Evolutionary conservation across 805 yeast genomes (phyloP).

Genomic region (Saturnispora sanitii): DNA sequence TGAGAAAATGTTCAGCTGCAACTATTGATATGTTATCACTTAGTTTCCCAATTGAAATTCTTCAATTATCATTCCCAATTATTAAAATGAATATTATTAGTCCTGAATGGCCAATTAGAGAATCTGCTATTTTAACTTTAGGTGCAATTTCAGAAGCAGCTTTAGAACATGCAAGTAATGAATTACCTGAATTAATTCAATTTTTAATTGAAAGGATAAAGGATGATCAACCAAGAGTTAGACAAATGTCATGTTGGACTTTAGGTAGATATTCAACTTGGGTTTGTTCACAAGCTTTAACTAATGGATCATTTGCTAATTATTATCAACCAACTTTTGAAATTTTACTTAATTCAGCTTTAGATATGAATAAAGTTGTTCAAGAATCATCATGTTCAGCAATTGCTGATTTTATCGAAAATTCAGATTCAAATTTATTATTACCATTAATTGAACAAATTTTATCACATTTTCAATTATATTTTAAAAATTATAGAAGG

Average conservation of each 20-base stretch:
- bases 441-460: constrained; percentile 57
- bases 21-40: constrained; percentile 76
- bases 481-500: constrained; percentile 71
- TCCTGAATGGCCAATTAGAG: constrained; percentile 79
- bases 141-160: constrained; percentile 95
- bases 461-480: constrained; percentile 57
- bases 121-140: constrained; percentile 85
- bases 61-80: constrained; percentile 61
- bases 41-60: constrained; percentile 54
- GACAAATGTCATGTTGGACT: constrained; percentile 96
- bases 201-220: constrained; percentile 69
- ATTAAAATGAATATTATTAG: constrained; percentile 62
- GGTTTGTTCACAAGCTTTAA: constrained; percentile 63
- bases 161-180: constrained; percentile 54
- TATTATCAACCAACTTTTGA: constrained; percentile 72
- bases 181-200: constrained; percentile 74
- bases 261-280: constrained; percentile 75
- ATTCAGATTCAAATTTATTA: constrained; percentile 52
- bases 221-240: constrained; percentile 72
- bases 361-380: constrained; percentile 84
- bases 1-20: constrained; percentile 91
- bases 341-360: constrained; percentile 61
- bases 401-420: constrained; percentile 73
- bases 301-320: constrained; percentile 50
- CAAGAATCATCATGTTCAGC: constrained; percentile 92